phyloP scores from a whole-genome alignment of 768 basidiomycete species.

The Paxillus rubicundulus region DNA sequence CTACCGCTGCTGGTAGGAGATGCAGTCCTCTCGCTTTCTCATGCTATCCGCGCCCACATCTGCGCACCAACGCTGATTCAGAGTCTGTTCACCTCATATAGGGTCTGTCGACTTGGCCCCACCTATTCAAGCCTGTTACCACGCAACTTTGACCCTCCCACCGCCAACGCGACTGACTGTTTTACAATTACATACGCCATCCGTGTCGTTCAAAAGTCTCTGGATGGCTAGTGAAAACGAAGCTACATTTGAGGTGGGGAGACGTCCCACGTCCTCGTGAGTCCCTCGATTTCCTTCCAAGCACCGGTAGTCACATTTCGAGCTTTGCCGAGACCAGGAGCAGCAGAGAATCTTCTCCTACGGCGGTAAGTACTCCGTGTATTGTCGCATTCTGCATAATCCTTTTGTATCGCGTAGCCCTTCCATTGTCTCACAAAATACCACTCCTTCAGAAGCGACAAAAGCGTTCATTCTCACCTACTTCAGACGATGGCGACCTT shows the following conservation, averaged over 20 bases:
- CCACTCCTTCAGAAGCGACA: constrained; percentile 36
- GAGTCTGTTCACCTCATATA: no score
- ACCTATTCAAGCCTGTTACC: background rate
- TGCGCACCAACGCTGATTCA: no score
- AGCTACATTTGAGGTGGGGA: constrained; percentile 21
- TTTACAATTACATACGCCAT: background rate
- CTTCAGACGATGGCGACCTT: constrained; percentile 48
- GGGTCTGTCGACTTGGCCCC: background rate
- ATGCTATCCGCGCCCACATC: background rate
- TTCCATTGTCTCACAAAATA: background rate
- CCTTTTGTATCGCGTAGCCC: background rate
- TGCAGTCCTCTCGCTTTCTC: background rate
- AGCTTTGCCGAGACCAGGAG: constrained; percentile 38
- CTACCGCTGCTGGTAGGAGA: background rate
- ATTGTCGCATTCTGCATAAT: background rate
- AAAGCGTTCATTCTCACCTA: constrained; percentile 51
- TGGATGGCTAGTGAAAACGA: constrained; percentile 26
- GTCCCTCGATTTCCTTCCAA: constrained; percentile 11
- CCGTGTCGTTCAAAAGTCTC: background rate
- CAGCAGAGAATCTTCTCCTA: constrained; percentile 56
- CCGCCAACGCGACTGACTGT: background rate
- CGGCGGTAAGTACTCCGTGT: constrained; percentile 33
- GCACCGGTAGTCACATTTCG: constrained; percentile 1
- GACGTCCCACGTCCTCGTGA: constrained; percentile 40
- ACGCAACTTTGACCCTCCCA: background rate